Percentiles rank a stretch among this genome's conserved stretches.
Conservation (phyloP, 108 stramenopile species). For the Fragilaria crotonensis region DNA sequence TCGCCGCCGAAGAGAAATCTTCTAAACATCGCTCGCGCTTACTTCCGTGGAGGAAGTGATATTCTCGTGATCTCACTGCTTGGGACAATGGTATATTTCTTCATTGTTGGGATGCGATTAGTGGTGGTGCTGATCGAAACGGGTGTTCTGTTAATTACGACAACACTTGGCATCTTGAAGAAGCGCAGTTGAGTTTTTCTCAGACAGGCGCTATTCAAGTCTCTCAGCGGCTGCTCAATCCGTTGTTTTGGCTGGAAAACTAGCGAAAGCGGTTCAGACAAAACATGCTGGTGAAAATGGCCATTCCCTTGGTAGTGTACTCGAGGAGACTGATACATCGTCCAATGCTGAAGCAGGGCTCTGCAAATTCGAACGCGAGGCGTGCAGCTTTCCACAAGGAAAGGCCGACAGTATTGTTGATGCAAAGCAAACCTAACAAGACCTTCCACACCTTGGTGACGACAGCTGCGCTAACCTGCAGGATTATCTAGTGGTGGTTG, state of each 20-base stretch:
- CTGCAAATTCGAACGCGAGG: background rate
- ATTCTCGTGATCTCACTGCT: conserved; percentile 30
- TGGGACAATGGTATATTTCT: conserved; percentile 48
- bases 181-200: conserved; percentile 18
- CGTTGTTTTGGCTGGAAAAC: conserved; percentile 28
- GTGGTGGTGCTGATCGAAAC: conserved; percentile 28
- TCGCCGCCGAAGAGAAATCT: background rate
- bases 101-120: conserved; percentile 39
- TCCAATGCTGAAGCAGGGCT: too few species aligned
- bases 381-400: background rate
- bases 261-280: conserved; percentile 29
- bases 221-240: conserved; percentile 24
- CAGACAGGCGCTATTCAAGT: conserved; percentile 9
- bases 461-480: conserved; percentile 36
- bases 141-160: conserved; percentile 8
- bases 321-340: background rate
- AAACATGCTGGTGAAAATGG: background rate
- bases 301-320: background rate
- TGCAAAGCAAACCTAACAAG: conserved; percentile 34
- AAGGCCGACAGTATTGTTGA: conserved; percentile 29
- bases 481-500: conserved; percentile 40
- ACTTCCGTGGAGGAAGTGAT: conserved; percentile 23
- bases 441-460: conserved; percentile 53
- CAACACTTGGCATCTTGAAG: conserved; percentile 25
- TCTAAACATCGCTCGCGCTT: conserved; percentile 8